Base-by-base conservation (phyloP, 768 basidiomycete genomes). In the Leccinum longicurvipes region DNA sequence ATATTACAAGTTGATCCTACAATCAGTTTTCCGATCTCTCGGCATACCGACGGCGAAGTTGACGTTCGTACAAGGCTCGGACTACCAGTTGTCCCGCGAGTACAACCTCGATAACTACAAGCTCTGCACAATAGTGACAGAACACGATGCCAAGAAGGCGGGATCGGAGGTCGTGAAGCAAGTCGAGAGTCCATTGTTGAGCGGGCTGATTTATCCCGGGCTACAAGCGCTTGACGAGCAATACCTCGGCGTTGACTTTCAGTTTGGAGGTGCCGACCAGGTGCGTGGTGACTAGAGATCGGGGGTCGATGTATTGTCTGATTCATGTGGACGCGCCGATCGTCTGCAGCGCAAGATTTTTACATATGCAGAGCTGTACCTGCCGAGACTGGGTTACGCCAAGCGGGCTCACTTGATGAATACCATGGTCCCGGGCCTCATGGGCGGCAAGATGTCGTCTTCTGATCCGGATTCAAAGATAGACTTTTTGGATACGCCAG, bases 91-190 rank as follows among this genome's bases (percentile, higher is more conserved):
- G 56, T 84, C 86, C 0, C 80, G 78, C 36, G 93, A 96, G 61
- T 99, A 96, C 80, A 97, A 87, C 63, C 79, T 98, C 66, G 97
- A 98, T 75, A 91, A 95, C 67, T 98, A 93, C 84, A 82, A 82
- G 63, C 82, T 98, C 48, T 91, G 88, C 64, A 84, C 95, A n/a
- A 87, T 84, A 56, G 93, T 96, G 19, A 85, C 92, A 2, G 93
- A 98, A 63, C 94, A 96, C 72, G 97, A 98, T 62, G 93, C 96
- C 24, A 96, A 96, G 71, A 97, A 97, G 72, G 97, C 97, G 0
- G 97, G 97, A 6, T 95, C 97, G 2, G 97, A 98, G 70, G 97
- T 98, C 54, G 97, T 99, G 63, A 98, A 98, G 72, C 96, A 98
- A 72, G 91, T 95, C 6, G 91, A 93, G 58, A 93, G 88, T 65